Evolutionary conservation across 2,329 filamentous ascomycete species (phyloP), one percentile per base, ranked within the genome.

Genomic region (Talaromyces sp.): DNA sequence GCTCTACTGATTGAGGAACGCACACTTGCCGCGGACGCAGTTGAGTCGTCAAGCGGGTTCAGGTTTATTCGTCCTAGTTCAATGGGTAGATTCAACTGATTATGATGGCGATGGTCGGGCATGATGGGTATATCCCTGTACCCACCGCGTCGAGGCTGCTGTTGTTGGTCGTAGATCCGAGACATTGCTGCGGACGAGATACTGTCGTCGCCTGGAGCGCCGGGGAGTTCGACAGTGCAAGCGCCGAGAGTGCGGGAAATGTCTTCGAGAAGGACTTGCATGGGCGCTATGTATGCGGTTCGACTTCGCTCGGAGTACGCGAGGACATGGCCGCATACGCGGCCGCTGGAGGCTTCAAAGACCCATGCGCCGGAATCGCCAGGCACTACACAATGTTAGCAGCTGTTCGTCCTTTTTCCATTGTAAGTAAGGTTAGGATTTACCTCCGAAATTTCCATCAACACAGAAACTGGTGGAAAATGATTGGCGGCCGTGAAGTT

Each of bases 361-460:
- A 98, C 87, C 94, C 94, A 98, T 0, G 94, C 94, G 3, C 94
- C 94, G 7, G 90, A 94, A 75, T 98, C 94, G 19, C 94, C 94
- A 2, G 93, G 93, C 13, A 95, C 87, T 78, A 73, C 31, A 31
- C 39, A 45, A 45, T 14, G 22, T 59, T 27, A 59, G 56, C n/a
- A 11, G 31, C n/a, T 57, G 1, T 14, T 58, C 19, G 14, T 43
- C 56, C 7, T 31, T 31, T 31, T 31, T 16, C n/a, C 19, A 54
- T 48, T 11, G 45, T 7, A 35, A 9, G 3, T 19, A n/a, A 8
- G 3, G 52, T 4, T 37, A 22, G 16, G 10, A 56, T 39, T 73
- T 78, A 83, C 81, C 78, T 69, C 84, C 85, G 70, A 88, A 87
- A 43, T 83, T 83, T 41, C 86, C 86, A 27, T 83, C 80, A 37